A percentile compares a stretch with the other conserved stretches of the same genome.
Evolutionary conservation across 1,139 yeast species (phyloP).

Genomic region (Sugiyamaella xylanicola): DNA sequence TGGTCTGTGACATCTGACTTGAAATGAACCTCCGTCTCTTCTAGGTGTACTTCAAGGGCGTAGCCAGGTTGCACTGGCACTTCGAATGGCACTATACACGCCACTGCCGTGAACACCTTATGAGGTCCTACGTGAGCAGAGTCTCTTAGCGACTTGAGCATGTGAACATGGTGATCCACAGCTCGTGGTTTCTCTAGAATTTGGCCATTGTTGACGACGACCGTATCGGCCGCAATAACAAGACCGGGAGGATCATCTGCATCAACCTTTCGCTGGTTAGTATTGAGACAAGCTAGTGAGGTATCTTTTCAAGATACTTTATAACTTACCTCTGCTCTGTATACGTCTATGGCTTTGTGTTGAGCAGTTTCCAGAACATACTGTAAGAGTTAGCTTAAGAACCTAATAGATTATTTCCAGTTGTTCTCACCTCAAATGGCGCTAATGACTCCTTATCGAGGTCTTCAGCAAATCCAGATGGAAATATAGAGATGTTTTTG

Average conservation of each 20-base stretch:
- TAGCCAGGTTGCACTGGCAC: slow-evolving; percentile 47
- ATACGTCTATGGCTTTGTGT: slow-evolving; percentile 64
- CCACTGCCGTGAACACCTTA: slow-evolving; percentile 70
- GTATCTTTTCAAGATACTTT: slow-evolving; percentile 13
- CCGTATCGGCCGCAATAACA: slow-evolving; percentile 80
- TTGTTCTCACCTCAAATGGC: slow-evolving; percentile 46
- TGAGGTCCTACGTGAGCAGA: slow-evolving; percentile 45
- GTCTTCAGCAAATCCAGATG: slow-evolving; percentile 73
- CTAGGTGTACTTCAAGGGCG: slow-evolving; percentile 45
- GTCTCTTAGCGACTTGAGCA: slow-evolving; percentile 52
- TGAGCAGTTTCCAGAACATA: slow-evolving; percentile 74
- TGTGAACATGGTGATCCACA: slow-evolving; percentile 53
- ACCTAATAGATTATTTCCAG: not conserved
- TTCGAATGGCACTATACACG: slow-evolving; percentile 50
- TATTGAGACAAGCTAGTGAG: not conserved
- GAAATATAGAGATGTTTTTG: slow-evolving; percentile 49
- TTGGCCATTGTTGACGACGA: slow-evolving; percentile 61
- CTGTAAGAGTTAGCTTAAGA: slow-evolving; percentile 30
- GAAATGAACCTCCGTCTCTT: slow-evolving; percentile 53
- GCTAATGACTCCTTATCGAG: slow-evolving; percentile 55
- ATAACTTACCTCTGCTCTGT: slow-evolving; percentile 44
- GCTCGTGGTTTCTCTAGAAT: slow-evolving; percentile 78
- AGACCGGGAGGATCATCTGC: slow-evolving; percentile 47
- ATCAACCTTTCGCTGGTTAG: slow-evolving; percentile 29
- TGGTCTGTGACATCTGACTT: slow-evolving; percentile 54